Evolutionary conservation across 2,329 filamentous ascomycete species (phyloP), one percentile per base, ranked within the genome.

Genomic region (Ophiostoma sp.): DNA sequence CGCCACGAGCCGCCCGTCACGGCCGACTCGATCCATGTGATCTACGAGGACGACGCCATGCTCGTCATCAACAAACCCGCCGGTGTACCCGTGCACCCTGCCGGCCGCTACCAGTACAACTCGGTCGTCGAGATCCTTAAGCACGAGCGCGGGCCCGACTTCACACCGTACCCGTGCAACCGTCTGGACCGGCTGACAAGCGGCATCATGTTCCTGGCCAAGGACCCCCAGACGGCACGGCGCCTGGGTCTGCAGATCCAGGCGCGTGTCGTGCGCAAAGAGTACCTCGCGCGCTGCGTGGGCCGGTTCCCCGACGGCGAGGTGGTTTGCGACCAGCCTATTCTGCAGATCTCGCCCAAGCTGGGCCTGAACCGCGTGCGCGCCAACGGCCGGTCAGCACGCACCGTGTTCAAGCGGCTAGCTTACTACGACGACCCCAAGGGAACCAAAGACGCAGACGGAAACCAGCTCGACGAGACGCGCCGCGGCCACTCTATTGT

Each of bases 51-150:
- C 75, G 87, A 96, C 65, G 90, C 94, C 74, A 90, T 99, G 83
- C 90, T 99, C 71, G 94, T 98, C 72, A 96, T 99, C 78, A 93
- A 97, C 81, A 99, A 99, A 79, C 95, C 95, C 0, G 90, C 94
- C 0, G 95, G 95, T 7, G 89, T 99, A 57, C 95, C 95, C 0
- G 95, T 99, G 0, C 95, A 99, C 79, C 92, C 95, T 6, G 94
- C 95, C 0, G 95, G 95, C 6, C 89, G 95, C 67, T 99, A 99
- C 83, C 93, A 94, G 79, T 96, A 91, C 83, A 99, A 99, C 81
- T 94, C 92, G 0, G 87, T 99, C 65, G 86, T 96, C 54, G 94
- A 98, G 82, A 97, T 99, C 74, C 90, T 99, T 87, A 89, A 91
- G 75, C 87, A 91, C 2, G 91, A 97, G 77, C 82, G 87, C 52